A percentile compares a stretch with the other conserved stretches of the same genome.
These are phyloP conservation scores for Stachybotrys chartarum DNA, from an alignment of 2,329 filamentous ascomycete species.

Conservation along the genomic window DNA sequence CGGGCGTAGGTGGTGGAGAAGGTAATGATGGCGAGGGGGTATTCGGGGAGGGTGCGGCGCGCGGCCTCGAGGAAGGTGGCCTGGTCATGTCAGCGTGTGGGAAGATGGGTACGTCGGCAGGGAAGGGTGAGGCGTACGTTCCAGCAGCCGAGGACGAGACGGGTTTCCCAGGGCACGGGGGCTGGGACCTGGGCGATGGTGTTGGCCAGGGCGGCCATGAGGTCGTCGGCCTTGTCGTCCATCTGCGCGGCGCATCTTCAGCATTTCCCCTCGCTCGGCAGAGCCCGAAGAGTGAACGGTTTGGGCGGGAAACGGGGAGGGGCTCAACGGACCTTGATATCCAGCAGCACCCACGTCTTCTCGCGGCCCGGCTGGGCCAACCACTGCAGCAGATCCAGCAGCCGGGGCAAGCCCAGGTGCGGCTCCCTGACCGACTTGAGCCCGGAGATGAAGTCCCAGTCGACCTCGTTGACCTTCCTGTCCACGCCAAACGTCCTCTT, in stretches of 20 bases:
- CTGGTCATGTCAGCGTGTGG: constrained; percentile 20
- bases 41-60: constrained; percentile 53
- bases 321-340: constrained; percentile 64
- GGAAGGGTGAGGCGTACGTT: constrained; percentile 38
- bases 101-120: neutral
- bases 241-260: constrained; percentile 34
- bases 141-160: constrained; percentile 80
- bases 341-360: constrained; percentile 73
- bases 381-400: constrained; percentile 68
- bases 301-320: neutral
- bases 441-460: constrained; percentile 65
- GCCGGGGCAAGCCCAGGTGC: constrained; percentile 62
- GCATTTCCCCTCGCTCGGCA: neutral
- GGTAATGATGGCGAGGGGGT: constrained; percentile 61
- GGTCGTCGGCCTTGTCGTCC: constrained; percentile 60
- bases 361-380: constrained; percentile 57
- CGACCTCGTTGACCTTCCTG: constrained; percentile 64
- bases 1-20: constrained; percentile 61
- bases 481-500: constrained; percentile 77
- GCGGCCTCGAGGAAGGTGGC: constrained; percentile 62
- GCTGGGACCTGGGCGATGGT: constrained; percentile 49
- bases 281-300: neutral
- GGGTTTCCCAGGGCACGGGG: constrained; percentile 57
- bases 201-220: constrained; percentile 63
- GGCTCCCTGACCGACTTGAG: constrained; percentile 62